Evolutionary conservation across 306 rosid species (phyloP).

Genomic region (Glycine soja): DNA sequence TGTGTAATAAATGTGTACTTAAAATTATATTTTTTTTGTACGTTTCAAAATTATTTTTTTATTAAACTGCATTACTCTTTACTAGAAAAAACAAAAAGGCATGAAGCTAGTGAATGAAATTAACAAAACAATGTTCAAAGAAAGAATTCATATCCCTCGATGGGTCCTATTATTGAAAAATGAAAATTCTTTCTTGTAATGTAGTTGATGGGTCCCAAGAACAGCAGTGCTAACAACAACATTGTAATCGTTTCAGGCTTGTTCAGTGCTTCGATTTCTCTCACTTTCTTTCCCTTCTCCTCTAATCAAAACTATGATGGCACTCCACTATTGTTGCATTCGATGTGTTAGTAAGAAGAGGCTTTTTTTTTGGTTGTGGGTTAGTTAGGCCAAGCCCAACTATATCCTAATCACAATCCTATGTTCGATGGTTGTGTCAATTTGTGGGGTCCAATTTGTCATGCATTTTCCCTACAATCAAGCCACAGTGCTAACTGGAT

Average conservation of each 20-base stretch:
- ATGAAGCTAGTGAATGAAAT: no score
- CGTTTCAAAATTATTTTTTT: no score
- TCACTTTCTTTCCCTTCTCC: background rate
- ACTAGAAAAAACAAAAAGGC: no score
- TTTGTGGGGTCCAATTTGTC: slow-evolving; percentile 19
- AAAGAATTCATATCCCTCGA: no score
- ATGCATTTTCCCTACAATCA: slow-evolving; percentile 49
- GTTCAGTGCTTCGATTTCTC: slow-evolving; percentile 33
- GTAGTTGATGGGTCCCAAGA: slow-evolving; percentile 44
- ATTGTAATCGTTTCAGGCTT: no score
- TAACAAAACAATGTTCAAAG: background rate
- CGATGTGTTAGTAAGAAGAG: background rate
- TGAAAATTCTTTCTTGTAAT: no score
- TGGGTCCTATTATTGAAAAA: no score
- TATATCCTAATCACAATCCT: slow-evolving; percentile 29
- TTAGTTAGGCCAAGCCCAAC: slow-evolving; percentile 59
- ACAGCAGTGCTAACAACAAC: background rate
- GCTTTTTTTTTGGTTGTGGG: slow-evolving; percentile 16
- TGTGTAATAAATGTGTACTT: no score
- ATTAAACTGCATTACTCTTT: no score
- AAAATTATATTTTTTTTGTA: no score
- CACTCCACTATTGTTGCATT: slow-evolving; percentile 41
- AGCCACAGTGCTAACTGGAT: no score
- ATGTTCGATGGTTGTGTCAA: slow-evolving; percentile 40
- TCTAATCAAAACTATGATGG: slow-evolving; percentile 33